phyloP scores from a whole-genome alignment of 805 yeast species.

The Ogataea pignaliae region DNA sequence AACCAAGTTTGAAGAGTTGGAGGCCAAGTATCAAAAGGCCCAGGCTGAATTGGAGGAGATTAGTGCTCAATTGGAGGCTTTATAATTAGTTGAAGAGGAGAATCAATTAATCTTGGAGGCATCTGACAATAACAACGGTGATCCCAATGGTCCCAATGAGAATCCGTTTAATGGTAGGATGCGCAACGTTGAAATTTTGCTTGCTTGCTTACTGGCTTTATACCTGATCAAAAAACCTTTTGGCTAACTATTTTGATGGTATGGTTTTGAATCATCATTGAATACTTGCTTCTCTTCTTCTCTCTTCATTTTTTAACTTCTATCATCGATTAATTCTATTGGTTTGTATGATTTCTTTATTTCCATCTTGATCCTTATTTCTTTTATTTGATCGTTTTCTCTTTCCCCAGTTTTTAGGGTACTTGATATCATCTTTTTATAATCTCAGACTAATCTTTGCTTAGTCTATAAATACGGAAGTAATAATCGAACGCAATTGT shows the following conservation, averaged over 20 bases:
- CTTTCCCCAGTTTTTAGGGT: not conserved
- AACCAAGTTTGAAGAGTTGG: constrained; percentile 83
- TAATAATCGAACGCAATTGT: too few species aligned
- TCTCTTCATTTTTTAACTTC: not conserved
- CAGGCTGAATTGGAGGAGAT: constrained; percentile 95
- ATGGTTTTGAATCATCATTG: too few species aligned
- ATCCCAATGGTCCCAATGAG: not conserved
- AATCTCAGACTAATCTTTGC: not conserved
- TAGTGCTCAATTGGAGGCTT: constrained; percentile 88
- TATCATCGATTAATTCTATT: too few species aligned
- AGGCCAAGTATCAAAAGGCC: constrained; percentile 75
- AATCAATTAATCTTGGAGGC: too few species aligned
- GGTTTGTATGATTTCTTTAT: constrained; percentile 1
- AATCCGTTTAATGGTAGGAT: not conserved
- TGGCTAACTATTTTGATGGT: not conserved
- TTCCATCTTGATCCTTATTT: not conserved
- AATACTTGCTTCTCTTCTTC: not conserved
- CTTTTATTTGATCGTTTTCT: too few species aligned
- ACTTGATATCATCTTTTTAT: not conserved
- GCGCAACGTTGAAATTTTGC: constrained; percentile 6
- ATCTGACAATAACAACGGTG: not conserved
- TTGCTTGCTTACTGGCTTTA: constrained; percentile 16
- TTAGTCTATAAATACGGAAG: too few species aligned
- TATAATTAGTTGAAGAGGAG: constrained; percentile 29
- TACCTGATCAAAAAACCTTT: constrained; percentile 14